Evolutionary conservation across 768 basidiomycete species (phyloP).

Genomic region (Rhodosporidiobolus odoratus): DNA sequence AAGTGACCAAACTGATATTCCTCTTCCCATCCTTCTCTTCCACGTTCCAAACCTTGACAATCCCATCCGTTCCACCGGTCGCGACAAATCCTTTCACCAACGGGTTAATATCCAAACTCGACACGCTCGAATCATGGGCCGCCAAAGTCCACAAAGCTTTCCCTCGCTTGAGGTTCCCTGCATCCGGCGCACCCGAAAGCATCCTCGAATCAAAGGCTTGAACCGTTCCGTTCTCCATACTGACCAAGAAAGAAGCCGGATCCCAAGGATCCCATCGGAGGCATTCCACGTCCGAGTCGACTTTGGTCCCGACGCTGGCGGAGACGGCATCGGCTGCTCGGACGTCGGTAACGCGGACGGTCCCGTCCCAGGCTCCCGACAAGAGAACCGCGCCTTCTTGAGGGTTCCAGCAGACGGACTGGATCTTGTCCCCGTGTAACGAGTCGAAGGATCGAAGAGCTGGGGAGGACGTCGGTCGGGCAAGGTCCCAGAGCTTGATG

Average conservation of each 20-base stretch:
- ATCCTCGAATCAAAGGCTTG: conserved; percentile 83
- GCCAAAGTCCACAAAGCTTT: conserved; percentile 74
- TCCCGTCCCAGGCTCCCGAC: conserved; percentile 90
- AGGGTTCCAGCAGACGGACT: conserved; percentile 92
- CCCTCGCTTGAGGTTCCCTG: conserved; percentile 50
- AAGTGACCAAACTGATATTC: conserved; percentile 74
- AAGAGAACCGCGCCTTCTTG: conserved; percentile 80
- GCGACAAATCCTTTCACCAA: conserved; percentile 83
- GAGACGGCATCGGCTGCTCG: conserved; percentile 59
- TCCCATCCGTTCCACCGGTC: conserved; percentile 89
- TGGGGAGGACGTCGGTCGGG: conserved; percentile 54
- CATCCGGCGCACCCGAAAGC: conserved; percentile 37
- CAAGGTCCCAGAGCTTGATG: conserved; percentile 95
- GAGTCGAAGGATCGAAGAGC: conserved; percentile 76
- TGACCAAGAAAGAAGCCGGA: conserved; percentile 59
- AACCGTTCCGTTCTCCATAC: conserved; percentile 88
- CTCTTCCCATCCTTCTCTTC: conserved; percentile 62
- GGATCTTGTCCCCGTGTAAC: conserved; percentile 76
- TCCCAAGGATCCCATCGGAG: conserved; percentile 97
- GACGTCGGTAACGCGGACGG: conserved; percentile 89
- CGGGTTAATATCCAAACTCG: conserved; percentile 83
- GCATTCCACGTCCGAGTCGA: conserved; percentile 90
- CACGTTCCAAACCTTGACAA: conserved; percentile 84
- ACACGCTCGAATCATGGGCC: conserved; percentile 86
- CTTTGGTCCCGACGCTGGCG: conserved; percentile 62